Conservation (phyloP, 2,329 filamentous ascomycete species). For the Beauveria scarabaeidicola region DNA sequence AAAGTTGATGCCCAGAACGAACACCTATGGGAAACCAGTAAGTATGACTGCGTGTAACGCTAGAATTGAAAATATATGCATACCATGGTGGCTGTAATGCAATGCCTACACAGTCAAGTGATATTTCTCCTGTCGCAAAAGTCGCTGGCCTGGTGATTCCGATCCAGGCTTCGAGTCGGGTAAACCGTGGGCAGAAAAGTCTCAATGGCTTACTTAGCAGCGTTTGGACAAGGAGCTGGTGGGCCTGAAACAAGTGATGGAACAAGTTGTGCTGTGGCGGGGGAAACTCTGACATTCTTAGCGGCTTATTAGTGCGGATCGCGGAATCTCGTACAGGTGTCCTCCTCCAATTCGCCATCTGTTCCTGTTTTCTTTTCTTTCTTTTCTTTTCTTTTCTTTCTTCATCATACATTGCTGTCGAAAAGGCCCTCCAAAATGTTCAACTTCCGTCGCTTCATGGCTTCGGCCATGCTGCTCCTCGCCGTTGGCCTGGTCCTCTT, state of each 20-base stretch:
- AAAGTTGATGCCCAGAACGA: slow-evolving; percentile 83
- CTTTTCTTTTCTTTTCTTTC: background rate
- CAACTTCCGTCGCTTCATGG: slow-evolving; percentile 60
- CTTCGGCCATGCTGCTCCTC: slow-evolving; percentile 67
- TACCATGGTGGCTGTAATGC: slow-evolving; percentile 13
- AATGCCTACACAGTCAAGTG: background rate
- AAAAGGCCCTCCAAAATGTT: slow-evolving; percentile 51
- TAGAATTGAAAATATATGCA: background rate
- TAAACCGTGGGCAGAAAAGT: slow-evolving; percentile 20
- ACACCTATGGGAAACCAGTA: slow-evolving; percentile 46
- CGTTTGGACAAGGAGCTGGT: background rate
- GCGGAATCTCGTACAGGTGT: slow-evolving; percentile 9
- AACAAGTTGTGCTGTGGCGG: background rate
- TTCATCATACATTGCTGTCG: background rate
- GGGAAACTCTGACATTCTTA: background rate
- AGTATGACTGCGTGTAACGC: background rate
- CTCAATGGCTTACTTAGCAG: background rate
- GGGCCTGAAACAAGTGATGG: slow-evolving; percentile 9
- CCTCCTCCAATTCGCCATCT: slow-evolving; percentile 13
- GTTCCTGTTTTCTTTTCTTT: slow-evolving; percentile 14
- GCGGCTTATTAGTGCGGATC: slow-evolving; percentile 9
- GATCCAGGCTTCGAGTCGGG: slow-evolving; percentile 12
- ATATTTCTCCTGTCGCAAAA: slow-evolving; percentile 1
- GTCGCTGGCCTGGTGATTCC: background rate
- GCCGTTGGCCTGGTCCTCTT: slow-evolving; percentile 69